These are phyloP conservation scores for Warburgia ugandensis DNA, from an alignment of 164 flowering plant species.

Conservation along the genomic window DNA sequence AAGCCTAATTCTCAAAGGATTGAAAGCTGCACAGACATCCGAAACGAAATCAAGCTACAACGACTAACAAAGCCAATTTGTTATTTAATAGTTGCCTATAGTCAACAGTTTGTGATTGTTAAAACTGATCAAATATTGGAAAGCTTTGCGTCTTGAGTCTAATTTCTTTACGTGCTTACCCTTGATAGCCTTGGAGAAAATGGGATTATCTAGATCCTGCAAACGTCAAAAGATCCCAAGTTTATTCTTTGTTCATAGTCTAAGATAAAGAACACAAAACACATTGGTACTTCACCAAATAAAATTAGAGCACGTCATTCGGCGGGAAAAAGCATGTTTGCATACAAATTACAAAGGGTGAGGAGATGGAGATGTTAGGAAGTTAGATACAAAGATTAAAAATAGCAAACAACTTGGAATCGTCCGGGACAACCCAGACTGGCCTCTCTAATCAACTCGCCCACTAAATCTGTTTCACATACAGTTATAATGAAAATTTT, in stretches of 20 bases:
- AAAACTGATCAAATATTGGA: background rate
- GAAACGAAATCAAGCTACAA: background rate
- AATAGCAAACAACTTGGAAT: too few species aligned
- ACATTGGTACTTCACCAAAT: background rate
- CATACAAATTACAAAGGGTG: too few species aligned
- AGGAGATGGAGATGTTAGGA: too few species aligned
- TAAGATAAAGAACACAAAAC: background rate
- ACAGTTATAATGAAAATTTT: too few species aligned
- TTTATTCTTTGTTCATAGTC: background rate
- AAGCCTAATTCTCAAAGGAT: constrained; percentile 39
- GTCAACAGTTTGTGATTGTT: background rate
- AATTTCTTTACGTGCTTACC: constrained; percentile 23
- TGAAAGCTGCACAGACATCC: constrained; percentile 23
- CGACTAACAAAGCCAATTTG: background rate
- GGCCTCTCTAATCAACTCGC: too few species aligned
- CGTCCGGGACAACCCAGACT: too few species aligned
- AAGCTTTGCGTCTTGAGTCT: background rate
- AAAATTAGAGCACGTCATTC: background rate
- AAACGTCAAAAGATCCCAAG: constrained; percentile 8
- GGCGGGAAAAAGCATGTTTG: background rate
- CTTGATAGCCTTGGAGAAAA: constrained; percentile 47
- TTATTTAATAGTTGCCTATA: background rate
- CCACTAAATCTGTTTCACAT: too few species aligned
- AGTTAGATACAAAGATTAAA: too few species aligned
- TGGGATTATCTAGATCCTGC: constrained; percentile 47